Base-by-base conservation (phyloP, 345 rosid species). In the Eucalyptus albens region DNA sequence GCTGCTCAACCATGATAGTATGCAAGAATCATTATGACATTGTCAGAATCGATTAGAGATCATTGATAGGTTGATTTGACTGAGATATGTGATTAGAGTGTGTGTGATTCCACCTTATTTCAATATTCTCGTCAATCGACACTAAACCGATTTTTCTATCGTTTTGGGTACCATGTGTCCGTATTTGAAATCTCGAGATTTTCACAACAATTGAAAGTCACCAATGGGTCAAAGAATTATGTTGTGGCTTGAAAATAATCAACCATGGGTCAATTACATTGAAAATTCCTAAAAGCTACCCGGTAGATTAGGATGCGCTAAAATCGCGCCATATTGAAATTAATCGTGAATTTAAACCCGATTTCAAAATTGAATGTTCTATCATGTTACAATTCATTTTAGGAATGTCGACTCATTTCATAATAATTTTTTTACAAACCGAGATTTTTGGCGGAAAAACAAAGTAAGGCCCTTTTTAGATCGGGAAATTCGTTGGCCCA, bases 201-300 rank as follows among this genome's bases (percentile, higher is more conserved):
- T 50, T 50, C 17, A 50, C 17, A 0, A 50, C 17, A 50, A 50
- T 50, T 0, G 7, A 50, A 0, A 50, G 51, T 0, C 1, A 0
- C 51, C 7, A 50, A 50, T 50, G 51, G 17, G 3, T 50, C 0
- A 1, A 50, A 50, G 7, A 50, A 50, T 50, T 50, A 50, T 50
- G 51, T 14, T 1, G 0, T 50, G 17, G 7, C 51, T 50, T 50
- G 17, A 50, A 50, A 50, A 50, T 50, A 50, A 50, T 50, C 0
- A 50, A 50, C 7, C 3, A 50, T 0, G 0, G 17, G 51, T 50
- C 1, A 15, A 50, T 50, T 50, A 0, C 51, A 50, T 0, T 0
- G 1, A 50, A 50, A 50, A 50, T 15, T 50, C 51, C 17, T 50
- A 50, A 50, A 50, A 50, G 0, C 51, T 50, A 50, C 17, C 7